Evolutionary conservation across 257 asterid genomes (phyloP), one percentile per base, ranked within the genome.

Genomic region (Eustoma russellianum): DNA sequence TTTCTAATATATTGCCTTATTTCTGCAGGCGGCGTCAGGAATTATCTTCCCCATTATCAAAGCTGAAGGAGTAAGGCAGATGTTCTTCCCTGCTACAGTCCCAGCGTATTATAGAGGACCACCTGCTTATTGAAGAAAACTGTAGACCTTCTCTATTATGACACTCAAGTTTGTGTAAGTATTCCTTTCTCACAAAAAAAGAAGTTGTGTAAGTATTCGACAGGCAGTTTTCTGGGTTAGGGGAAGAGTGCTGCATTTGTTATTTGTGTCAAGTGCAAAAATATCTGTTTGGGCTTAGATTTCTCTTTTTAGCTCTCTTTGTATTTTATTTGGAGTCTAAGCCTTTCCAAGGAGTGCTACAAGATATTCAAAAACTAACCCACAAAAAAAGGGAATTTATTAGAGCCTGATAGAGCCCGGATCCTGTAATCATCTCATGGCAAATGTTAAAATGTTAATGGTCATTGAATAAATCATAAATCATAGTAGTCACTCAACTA

Each of bases 21-120:
- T 19, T 46, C 3, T 33, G 62, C 72, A 77, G 82, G 57, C 79
- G 46, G 89, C 78, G 15, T 77, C 80, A 6, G 75, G 71, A 13
- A 80, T 80, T 17, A 72, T 80, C 48, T 64, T 72, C 47, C 85
- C 88, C 2, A 77, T 80, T 41, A 72, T 80, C 57, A 77, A 72
- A 69, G 85, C 82, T 2, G 85, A 77, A 70, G 85, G 85, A 56
- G 76, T 80, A 2, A 74, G 75, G 24, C 80, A 80, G 65, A 77
- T 80, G 82, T 74, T 80, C 66, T 77, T 77, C 66, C 83, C 83
- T 0, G 78, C 75, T 7, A 72, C 82, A 0, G 65, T 74, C 59
- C 75, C 80, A 12, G 88, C 88, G 16, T 80, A 77, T 46, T 71
- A 79, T 28, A 63, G 80, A 65, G 70, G 66, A 57, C 76, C 78